phyloP scores from a whole-genome alignment of 78 protist genomes.

The Dictyostelium firmibasis region DNA sequence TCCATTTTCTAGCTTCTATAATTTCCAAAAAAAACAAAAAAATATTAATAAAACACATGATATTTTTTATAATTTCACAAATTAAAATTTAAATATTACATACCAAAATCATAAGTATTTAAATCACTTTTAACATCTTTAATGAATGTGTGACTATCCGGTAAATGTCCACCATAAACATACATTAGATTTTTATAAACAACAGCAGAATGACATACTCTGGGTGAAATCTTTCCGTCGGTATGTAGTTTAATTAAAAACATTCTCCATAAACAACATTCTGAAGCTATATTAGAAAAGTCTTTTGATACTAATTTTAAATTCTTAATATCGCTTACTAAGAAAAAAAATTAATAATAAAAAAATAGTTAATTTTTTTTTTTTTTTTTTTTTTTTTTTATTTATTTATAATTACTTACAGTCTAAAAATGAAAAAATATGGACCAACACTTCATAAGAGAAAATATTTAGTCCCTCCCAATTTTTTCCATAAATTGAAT shows the following conservation, averaged over 20 bases:
- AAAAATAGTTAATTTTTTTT: background rate
- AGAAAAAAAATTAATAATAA: background rate
- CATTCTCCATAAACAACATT: conserved; percentile 54
- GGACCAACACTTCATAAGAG: conserved; percentile 45
- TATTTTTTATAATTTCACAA: too few species aligned
- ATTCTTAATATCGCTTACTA: conserved; percentile 42
- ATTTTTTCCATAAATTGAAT: background rate
- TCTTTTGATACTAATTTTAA: conserved; percentile 35
- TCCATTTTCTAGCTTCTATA: conserved; percentile 48
- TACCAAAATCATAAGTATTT: conserved; percentile 42
- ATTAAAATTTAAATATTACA: background rate
- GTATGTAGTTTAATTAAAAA: conserved; percentile 38
- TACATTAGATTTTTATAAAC: conserved; percentile 58
- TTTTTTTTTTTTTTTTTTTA: background rate
- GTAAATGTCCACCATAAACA: conserved; percentile 79
- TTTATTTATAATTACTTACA: background rate
- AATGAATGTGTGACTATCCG: conserved; percentile 73
- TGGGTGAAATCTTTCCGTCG: conserved; percentile 24
- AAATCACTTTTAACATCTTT: conserved; percentile 67
- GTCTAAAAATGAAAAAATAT: conserved; percentile 45
- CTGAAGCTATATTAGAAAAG: conserved; percentile 22
- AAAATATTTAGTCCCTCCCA: conserved; percentile 10
- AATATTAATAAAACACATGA: background rate
- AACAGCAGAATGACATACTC: conserved; percentile 71
- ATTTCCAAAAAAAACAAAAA: background rate